Percentiles rank a stretch among this genome's conserved stretches.
Evolutionary conservation across 495 filamentous ascomycete species (phyloP).

Genomic region (Podospora comata): DNA sequence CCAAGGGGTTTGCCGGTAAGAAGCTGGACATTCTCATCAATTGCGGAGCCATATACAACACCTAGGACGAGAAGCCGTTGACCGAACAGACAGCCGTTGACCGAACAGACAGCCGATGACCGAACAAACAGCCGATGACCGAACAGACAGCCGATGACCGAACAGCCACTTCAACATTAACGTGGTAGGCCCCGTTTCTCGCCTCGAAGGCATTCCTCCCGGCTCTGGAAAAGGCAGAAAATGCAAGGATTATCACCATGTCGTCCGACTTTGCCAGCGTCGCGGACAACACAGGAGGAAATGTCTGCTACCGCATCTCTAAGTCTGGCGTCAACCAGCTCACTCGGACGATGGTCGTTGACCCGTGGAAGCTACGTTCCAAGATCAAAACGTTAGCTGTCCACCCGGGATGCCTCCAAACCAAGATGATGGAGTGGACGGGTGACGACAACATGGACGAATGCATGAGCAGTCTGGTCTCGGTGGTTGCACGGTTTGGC

Average conservation of each 20-base stretch:
- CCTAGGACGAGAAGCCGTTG: constrained; percentile 16
- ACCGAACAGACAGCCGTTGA: constrained; percentile 14
- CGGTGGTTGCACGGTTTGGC: constrained; percentile 10
- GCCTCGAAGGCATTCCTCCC: constrained; percentile 13
- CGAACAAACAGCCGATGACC: constrained; percentile 10
- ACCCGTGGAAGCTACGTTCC: not conserved
- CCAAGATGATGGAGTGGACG: constrained; percentile 17
- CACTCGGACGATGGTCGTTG: not conserved
- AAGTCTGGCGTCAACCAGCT: constrained; percentile 18
- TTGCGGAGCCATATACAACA: constrained; percentile 13
- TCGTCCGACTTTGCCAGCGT: constrained; percentile 18
- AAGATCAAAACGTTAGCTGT: constrained; percentile 13
- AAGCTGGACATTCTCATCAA: constrained; percentile 13
- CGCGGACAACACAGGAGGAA: constrained; percentile 18
- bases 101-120: constrained; percentile 14
- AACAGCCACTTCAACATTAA: constrained; percentile 20
- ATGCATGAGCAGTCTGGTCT: constrained; percentile 10
- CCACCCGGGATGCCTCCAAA: constrained; percentile 15
- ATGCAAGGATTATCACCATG: constrained; percentile 16
- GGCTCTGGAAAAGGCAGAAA: constrained; percentile 4
- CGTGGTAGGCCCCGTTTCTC: constrained; percentile 15
- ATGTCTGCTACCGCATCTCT: constrained; percentile 20
- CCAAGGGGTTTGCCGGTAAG: not conserved
- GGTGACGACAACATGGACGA: constrained; percentile 19
- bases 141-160: constrained; percentile 14